Percentiles rank a stretch among this genome's conserved stretches.
phyloP scores from a whole-genome alignment of 176 grass and related monocot species.

The Oryza meyeriana region DNA sequence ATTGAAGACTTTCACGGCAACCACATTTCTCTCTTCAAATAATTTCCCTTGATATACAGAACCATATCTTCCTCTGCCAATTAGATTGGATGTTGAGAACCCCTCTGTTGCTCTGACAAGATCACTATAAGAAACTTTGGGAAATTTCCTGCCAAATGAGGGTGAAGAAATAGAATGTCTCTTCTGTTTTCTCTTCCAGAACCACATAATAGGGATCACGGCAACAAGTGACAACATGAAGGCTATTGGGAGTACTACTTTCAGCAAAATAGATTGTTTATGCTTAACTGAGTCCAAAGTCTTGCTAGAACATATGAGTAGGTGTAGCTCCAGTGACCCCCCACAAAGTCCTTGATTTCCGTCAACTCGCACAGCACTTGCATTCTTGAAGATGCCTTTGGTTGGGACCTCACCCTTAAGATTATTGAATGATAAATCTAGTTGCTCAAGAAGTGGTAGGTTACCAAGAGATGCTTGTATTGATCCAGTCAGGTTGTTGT shows the following conservation, averaged over 20 bases:
- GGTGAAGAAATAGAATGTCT: background rate
- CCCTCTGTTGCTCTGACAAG: constrained; percentile 8
- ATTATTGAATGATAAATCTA: constrained; percentile 28
- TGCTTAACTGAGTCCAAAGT: background rate
- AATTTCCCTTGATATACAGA: constrained; percentile 6
- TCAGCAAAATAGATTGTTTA: background rate
- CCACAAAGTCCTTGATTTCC: constrained; percentile 6
- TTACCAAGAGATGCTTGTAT: constrained; percentile 7
- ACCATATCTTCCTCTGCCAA: constrained; percentile 26
- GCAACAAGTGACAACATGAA: background rate
- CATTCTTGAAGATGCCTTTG: background rate
- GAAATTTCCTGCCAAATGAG: background rate
- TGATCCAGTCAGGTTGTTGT: background rate
- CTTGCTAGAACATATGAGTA: background rate
- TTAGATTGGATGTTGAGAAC: background rate
- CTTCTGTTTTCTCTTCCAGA: background rate
- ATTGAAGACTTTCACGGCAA: constrained; percentile 25
- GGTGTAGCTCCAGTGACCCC: background rate
- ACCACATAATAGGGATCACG: background rate
- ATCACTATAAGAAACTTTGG: constrained; percentile 23
- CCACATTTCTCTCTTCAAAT: background rate
- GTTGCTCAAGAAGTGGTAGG: background rate
- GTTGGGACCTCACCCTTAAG: background rate
- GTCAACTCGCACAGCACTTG: background rate
- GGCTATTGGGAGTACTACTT: background rate